These are phyloP conservation scores for Paradendryphiella salina DNA, from an alignment of 2,329 filamentous ascomycete species.

Conservation along the genomic window DNA sequence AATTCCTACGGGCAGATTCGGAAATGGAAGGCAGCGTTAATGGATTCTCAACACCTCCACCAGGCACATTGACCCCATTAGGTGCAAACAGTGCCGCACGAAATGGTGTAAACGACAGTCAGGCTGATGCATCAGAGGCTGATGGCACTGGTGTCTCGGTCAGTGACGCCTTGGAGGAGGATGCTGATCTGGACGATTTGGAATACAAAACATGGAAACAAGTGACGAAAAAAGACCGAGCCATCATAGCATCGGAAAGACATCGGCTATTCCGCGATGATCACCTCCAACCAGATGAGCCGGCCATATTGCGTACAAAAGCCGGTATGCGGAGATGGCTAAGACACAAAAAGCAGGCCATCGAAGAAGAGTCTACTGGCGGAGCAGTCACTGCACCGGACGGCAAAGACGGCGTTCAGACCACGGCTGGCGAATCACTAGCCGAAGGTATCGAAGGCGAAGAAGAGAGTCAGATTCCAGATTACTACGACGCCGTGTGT, in stretches of 20 bases:
- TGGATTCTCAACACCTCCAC: conserved; percentile 81
- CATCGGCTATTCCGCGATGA: conserved; percentile 83
- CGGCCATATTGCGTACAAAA: conserved; percentile 81
- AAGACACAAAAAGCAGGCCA: conserved; percentile 72
- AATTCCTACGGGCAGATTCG: conserved; percentile 67
- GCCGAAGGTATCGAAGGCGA: conserved; percentile 89
- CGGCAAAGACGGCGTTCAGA: conserved; percentile 52
- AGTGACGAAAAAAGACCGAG: conserved; percentile 94
- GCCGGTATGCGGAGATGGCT: conserved; percentile 88
- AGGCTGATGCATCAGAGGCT: conserved; percentile 83
- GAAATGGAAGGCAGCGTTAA: conserved; percentile 81
- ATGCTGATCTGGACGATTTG: conserved; percentile 80
- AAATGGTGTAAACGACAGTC: conserved; percentile 63
- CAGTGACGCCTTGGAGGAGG: conserved; percentile 70
- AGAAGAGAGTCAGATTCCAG: conserved; percentile 80
- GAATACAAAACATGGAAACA: conserved; percentile 99
- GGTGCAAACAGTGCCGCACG: conserved; percentile 69
- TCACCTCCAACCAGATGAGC: conserved; percentile 82
- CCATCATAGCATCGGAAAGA: conserved; percentile 80
- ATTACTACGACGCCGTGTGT: conserved; percentile 90
- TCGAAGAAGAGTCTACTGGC: conserved; percentile 49
- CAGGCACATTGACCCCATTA: conserved; percentile 75
- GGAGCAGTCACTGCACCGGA: conserved; percentile 54
- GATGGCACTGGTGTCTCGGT: conserved; percentile 71
- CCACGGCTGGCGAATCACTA: conserved; percentile 70